Evolutionary conservation across 2,329 filamentous ascomycete genomes (phyloP).

Genomic region (Cercospora berteroae): DNA sequence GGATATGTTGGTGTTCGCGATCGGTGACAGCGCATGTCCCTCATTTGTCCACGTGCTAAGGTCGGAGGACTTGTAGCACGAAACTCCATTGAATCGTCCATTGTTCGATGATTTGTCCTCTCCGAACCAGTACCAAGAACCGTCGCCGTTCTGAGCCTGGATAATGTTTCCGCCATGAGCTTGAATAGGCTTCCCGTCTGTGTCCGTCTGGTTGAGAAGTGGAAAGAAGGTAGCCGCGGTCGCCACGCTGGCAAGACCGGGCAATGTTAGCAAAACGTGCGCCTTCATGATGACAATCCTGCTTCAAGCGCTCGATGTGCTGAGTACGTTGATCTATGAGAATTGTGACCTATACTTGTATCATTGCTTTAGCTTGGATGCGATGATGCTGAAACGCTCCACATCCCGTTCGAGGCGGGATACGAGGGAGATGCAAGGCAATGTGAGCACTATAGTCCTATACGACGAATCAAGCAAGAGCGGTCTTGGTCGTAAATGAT

Average conservation of each 20-base stretch:
- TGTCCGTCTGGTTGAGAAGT: slow-evolving; percentile 32
- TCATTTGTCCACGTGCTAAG: slow-evolving; percentile 64
- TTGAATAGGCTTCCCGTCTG: slow-evolving; percentile 57
- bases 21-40: slow-evolving; percentile 57
- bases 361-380: background rate
- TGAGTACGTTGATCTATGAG: background rate
- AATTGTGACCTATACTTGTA: background rate
- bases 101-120: slow-evolving; percentile 61
- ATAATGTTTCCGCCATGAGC: slow-evolving; percentile 67
- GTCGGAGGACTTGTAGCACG: slow-evolving; percentile 64
- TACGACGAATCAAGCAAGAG: background rate
- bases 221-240: slow-evolving; percentile 29
- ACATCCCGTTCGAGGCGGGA: slow-evolving; percentile 7
- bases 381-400: background rate
- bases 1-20: slow-evolving; percentile 36
- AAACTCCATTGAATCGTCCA: slow-evolving; percentile 59
- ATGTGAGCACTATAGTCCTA: background rate
- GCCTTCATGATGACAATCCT: slow-evolving; percentile 3
- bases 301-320: background rate
- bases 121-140: slow-evolving; percentile 65
- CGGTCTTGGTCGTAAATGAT: background rate
- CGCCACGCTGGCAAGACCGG: slow-evolving; percentile 1
- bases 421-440: slow-evolving; percentile 2
- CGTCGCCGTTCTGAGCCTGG: slow-evolving; percentile 46
- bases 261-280: slow-evolving; percentile 8